Evolutionary conservation across 352 stramenopile species (phyloP), one percentile per base, ranked within the genome.

Genomic region (Aphanomyces cochlioides): DNA sequence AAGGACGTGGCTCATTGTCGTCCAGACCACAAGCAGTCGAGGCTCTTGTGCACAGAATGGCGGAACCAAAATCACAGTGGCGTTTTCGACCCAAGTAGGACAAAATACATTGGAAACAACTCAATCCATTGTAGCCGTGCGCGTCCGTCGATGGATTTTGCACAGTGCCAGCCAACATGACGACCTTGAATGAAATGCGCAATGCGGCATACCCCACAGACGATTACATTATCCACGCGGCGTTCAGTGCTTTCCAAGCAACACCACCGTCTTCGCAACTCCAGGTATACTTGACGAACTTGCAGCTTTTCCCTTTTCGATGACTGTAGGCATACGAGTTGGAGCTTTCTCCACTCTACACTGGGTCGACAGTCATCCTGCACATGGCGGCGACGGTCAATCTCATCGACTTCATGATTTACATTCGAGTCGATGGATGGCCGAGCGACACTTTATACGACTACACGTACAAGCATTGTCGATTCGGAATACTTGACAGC

Each of bases 391-490:
- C 67, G n/a, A 67, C 41, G 4, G 37, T n/a, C 5, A 13, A 34
- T 17, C 4, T 61, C 6, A 3, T 17, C 15, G 36, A 54, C 47
- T 77, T 77, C 45, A 53, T 73, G 15, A 59, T 82, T 6, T 79
- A 74, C 57, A 76, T 74, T 17, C 73, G 77, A 37, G 67, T 79
- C 28, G 61, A 72, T 37, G 77, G 53, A 7, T 75, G 72, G 47
- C 64, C 74, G 38, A 78, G 74, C 21, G 36, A 56, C 3, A 54
- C 69, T 5, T 47, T 39, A 4, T 79, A 70, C 41, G 77, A 82
- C 56, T 80, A 79, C 59, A 50, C 56, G 34, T 82, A 79, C 66
- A 72, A 72, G 47, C 73, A 17, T 12, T 15, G n/a, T 13, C 34
- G 12, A 12, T 7, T 10, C 19, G 21, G 5, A 5, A 8, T 10